Evolutionary conservation across 306 rosid species (phyloP), one percentile per base, ranked within the genome.

Genomic region (Medicago arabica): DNA sequence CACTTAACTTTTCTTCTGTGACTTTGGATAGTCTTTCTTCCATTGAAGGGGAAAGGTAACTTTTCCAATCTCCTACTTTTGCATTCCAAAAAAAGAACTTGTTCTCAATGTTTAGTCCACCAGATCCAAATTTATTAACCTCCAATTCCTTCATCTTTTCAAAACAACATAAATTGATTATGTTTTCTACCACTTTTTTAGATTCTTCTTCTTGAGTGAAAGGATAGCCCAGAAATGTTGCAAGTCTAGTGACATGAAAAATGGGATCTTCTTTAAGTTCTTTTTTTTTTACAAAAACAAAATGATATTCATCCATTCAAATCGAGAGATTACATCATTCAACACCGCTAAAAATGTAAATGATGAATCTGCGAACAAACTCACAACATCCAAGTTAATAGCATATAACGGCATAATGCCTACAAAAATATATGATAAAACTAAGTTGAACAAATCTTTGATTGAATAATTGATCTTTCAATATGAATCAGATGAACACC

Each of bases 1-100:
- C 80, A 28, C 77, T 38, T 10, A 89, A 36, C 66, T 84, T 85
- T 3, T 87, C 85, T 25, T 85, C 86, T 0, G 82, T 3, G 43
- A 87, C 31, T 74, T 79, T 80, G 51, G 90, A 78, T 53, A 90
- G 62, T 12, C 72, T 84, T 65, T 87, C 75, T 7, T 40, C 86
- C 92, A 81, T 81, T 3, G 15, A 34, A 18, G 90, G 86, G 12
- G 85, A 58, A 62, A 90, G 67, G 49, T 90, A 75, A 36, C 88
- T 90, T 0, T 79, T 72, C 89, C 88, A 86, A 47, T 90, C 90
- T 6, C 92, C 96, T 13, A 86, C 68, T 79, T 86, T 81, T 21
- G 71, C 96, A 49, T 86, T 87, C 21, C 95, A 57, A 69, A 87
- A 89, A 50, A 82, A 76, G 67, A 61, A 15, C 67, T 74, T 89